phyloP scores from a whole-genome alignment of 2,329 filamentous ascomycete genomes.

The Cyphellophora attinorum region DNA sequence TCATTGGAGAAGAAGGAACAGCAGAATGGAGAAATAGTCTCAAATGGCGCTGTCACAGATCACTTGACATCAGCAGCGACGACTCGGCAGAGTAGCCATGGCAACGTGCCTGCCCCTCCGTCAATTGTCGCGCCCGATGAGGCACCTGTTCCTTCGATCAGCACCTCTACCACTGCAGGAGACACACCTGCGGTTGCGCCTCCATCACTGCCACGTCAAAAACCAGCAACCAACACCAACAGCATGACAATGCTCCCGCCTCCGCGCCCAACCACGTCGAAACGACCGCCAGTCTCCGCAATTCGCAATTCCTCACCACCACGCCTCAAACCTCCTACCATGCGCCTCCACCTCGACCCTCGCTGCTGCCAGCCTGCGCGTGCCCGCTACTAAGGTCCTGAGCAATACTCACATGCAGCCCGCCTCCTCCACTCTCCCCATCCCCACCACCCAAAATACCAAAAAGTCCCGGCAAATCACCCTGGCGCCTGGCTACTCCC shows the following conservation, averaged over 20 bases:
- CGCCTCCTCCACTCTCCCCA: constrained; percentile 27
- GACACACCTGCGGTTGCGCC: no score
- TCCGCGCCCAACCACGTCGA: no score
- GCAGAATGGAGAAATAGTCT: no score
- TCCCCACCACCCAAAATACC: constrained; percentile 34
- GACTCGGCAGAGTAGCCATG: no score
- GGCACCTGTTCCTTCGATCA: background rate
- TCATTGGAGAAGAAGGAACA: background rate
- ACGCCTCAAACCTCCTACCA: constrained; percentile 17
- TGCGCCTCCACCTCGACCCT: constrained; percentile 19
- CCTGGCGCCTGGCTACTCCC: constrained; percentile 83
- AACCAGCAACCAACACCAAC: constrained; percentile 18
- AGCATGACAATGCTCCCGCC: constrained; percentile 9
- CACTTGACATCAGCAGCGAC: no score
- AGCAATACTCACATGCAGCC: constrained; percentile 16
- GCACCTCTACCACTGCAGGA: no score
- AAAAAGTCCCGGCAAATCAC: constrained; percentile 52
- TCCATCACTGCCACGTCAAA: constrained; percentile 23
- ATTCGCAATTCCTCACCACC: constrained; percentile 14
- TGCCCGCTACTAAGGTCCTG: constrained; percentile 20
- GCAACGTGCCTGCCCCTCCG: no score
- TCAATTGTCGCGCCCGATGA: background rate
- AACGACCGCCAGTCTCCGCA: no score
- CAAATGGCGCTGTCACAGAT: no score
- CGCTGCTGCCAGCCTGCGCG: constrained; percentile 33